phyloP scores from a whole-genome alignment of 768 basidiomycete genomes.

The Agrocybe praecox region DNA sequence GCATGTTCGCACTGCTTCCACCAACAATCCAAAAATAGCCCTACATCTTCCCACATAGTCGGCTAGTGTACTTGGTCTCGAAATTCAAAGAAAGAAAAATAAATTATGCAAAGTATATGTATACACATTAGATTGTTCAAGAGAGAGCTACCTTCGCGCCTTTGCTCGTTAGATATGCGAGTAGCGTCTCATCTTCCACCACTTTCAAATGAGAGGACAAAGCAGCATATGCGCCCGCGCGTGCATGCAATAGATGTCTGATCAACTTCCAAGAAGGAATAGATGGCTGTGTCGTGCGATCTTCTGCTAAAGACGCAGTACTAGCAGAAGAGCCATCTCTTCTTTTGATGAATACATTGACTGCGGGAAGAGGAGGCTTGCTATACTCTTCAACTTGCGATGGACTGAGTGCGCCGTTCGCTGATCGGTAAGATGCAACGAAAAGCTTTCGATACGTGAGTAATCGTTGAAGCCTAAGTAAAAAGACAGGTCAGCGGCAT shows the following conservation, averaged over 20 bases:
- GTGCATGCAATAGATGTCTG: slow-evolving; percentile 32
- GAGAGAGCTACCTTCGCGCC: slow-evolving; percentile 16
- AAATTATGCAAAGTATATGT: neutral
- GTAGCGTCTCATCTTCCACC: slow-evolving; percentile 14
- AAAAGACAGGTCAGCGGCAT: neutral
- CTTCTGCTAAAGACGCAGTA: slow-evolving; percentile 1
- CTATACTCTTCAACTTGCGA: slow-evolving; percentile 35
- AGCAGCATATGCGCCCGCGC: slow-evolving; percentile 24
- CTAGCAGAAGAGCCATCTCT: slow-evolving; percentile 14
- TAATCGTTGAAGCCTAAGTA: slow-evolving; percentile 32
- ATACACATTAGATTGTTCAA: neutral
- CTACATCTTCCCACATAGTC: neutral
- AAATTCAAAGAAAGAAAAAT: neutral
- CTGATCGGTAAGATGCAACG: slow-evolving; percentile 32
- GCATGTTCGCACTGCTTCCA: neutral
- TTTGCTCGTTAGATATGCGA: slow-evolving; percentile 19
- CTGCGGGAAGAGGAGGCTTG: slow-evolving; percentile 39
- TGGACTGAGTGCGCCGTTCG: slow-evolving; percentile 15
- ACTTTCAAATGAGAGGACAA: slow-evolving; percentile 23
- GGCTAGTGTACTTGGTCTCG: neutral
- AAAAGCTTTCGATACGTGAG: slow-evolving; percentile 40
- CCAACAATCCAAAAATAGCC: neutral
- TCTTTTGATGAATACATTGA: slow-evolving; percentile 43
- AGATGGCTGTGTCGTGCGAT: slow-evolving; percentile 9
- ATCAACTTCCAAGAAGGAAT: slow-evolving; percentile 29